A percentile compares a stretch with the other conserved stretches of the same genome.
Evolutionary conservation across 1,284 basidiomycete genomes (phyloP).

Genomic region (Tilletia caries): DNA sequence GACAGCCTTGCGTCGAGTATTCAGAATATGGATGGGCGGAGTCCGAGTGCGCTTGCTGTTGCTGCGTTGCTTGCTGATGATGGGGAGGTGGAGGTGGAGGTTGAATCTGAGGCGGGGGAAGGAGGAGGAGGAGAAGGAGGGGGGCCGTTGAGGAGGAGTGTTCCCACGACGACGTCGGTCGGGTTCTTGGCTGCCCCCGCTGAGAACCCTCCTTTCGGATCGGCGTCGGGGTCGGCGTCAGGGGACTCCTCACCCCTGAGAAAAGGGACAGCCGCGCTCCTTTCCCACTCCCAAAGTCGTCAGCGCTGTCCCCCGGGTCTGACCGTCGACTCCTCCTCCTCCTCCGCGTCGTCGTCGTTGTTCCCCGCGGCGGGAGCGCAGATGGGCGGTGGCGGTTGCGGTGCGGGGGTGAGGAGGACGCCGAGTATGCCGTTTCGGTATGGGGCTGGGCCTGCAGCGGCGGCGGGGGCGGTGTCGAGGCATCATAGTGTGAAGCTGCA

Average conservation of each 20-base stretch:
- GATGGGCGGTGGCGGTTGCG: too few species aligned
- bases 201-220: not conserved
- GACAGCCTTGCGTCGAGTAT: slow-evolving; percentile 40
- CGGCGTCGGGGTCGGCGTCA: not conserved
- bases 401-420: not conserved
- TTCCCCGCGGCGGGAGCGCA: too few species aligned
- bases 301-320: not conserved
- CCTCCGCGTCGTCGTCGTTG: too few species aligned
- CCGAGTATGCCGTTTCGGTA: not conserved
- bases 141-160: too few species aligned
- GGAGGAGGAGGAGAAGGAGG: not conserved
- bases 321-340: too few species aligned
- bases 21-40: slow-evolving; percentile 32
- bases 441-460: not conserved
- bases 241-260: not conserved
- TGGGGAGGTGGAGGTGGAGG: not conserved
- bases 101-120: not conserved
- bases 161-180: not conserved
- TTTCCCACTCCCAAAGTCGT: slow-evolving; percentile 6
- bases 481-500: slow-evolving; percentile 10
- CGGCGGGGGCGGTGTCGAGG: not conserved
- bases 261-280: not conserved
- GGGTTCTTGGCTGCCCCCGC: not conserved
- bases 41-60: slow-evolving; percentile 16
- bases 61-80: not conserved